Percentiles rank a stretch among this genome's conserved stretches.
These are phyloP conservation scores for Podospora tetraspora DNA, from an alignment of 495 filamentous ascomycete species.

Conservation along the genomic window DNA sequence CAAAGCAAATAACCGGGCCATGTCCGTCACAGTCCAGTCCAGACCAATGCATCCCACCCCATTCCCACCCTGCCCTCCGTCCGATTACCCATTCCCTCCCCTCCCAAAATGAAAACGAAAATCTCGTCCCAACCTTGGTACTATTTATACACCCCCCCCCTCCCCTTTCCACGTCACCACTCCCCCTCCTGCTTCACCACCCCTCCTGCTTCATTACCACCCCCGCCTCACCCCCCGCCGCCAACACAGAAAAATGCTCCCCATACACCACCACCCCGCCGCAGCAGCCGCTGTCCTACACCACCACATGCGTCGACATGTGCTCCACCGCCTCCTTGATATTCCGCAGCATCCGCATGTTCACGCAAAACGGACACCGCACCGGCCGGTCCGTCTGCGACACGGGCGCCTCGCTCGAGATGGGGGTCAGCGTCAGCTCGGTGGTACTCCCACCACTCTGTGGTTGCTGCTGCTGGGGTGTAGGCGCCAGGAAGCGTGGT, in stretches of 20 bases:
- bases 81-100: background rate
- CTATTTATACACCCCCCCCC: background rate
- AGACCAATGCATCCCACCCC: no score
- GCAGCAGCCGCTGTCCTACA: conserved; percentile 24
- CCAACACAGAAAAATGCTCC: no score
- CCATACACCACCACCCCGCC: background rate
- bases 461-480: conserved; percentile 5
- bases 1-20: background rate
- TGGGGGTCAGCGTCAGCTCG: conserved; percentile 47
- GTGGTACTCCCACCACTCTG: conserved; percentile 16
- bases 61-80: no score
- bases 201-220: no score
- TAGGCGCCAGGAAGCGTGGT: conserved; percentile 21
- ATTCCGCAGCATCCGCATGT: conserved; percentile 51
- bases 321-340: conserved; percentile 57
- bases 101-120: background rate
- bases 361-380: conserved; percentile 52
- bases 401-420: conserved; percentile 40
- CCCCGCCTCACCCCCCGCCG: no score
- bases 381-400: conserved; percentile 44
- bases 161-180: background rate
- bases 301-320: conserved; percentile 53
- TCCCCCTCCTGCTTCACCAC: background rate
- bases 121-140: background rate
- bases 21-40: no score